Percentiles rank a stretch among this genome's conserved stretches.
Conservation (phyloP, 1,284 basidiomycete genomes). For the Puccinia coronata region DNA sequence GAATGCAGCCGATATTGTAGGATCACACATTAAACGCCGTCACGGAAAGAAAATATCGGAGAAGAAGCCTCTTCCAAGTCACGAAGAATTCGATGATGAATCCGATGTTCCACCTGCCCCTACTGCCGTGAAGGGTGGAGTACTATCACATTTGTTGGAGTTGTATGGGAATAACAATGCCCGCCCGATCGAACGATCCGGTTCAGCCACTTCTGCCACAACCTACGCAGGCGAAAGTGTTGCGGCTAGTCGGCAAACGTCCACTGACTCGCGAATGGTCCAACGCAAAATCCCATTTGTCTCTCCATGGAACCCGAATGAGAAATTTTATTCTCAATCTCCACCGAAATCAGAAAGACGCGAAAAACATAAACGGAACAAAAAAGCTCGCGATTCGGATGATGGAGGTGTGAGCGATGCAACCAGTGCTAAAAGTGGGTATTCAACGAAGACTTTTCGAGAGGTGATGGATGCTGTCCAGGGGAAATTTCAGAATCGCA, state of each 20-base stretch:
- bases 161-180: conserved; percentile 31
- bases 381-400: conserved; percentile 42
- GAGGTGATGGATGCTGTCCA: too few relatives aligned
- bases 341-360: not conserved
- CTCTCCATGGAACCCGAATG: conserved; percentile 11
- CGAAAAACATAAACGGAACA: not conserved
- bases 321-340: not conserved
- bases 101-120: not conserved
- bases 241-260: conserved; percentile 34
- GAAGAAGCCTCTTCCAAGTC: not conserved
- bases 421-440: too few relatives aligned
- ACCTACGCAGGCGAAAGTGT: conserved; percentile 39
- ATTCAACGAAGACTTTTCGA: too few relatives aligned
- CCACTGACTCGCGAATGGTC: conserved; percentile 24
- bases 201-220: conserved; percentile 37
- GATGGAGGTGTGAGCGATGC: conserved; percentile 32
- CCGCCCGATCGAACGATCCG: conserved; percentile 30
- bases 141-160: conserved; percentile 45
- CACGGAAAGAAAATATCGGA: conserved; percentile 12
- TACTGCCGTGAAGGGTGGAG: conserved; percentile 28
- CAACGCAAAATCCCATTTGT: conserved; percentile 14
- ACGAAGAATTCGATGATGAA: conserved; percentile 6
- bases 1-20: conserved; percentile 35
- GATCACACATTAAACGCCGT: conserved; percentile 37
- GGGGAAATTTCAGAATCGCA: too few relatives aligned